Percentiles rank a stretch among this genome's conserved stretches.
phyloP scores from a whole-genome alignment of 2,329 filamentous ascomycete genomes.

The Zymoseptoria pseudotritici region DNA sequence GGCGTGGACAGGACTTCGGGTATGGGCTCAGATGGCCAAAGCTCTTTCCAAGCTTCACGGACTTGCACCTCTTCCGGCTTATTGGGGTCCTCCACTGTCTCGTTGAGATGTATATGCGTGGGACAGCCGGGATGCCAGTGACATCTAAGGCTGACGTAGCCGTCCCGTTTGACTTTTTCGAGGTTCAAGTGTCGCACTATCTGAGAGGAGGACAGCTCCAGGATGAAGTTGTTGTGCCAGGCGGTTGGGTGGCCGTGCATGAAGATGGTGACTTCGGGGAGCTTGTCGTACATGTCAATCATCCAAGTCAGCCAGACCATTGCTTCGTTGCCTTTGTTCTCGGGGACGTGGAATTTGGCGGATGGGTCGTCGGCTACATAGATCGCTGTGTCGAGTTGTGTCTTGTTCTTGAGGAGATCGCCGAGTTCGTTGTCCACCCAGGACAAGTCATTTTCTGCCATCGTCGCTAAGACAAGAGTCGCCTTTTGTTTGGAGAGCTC shows the following conservation, averaged over 20 bases:
- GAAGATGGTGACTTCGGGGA: constrained; percentile 54
- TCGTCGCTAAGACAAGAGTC: constrained; percentile 14
- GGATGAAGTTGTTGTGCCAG: constrained; percentile 52
- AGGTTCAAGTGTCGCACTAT: constrained; percentile 41
- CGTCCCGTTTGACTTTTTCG: constrained; percentile 39
- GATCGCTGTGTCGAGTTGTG: constrained; percentile 9
- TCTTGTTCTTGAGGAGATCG: constrained; percentile 9
- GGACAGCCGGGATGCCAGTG: constrained; percentile 50
- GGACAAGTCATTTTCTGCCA: constrained; percentile 7
- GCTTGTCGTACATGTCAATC: constrained; percentile 52
- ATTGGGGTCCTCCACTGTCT: constrained; percentile 26
- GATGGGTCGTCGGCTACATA: constrained; percentile 17
- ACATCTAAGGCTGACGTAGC: constrained; percentile 51
- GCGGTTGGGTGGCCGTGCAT: constrained; percentile 53
- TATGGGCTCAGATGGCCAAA: constrained; percentile 42
- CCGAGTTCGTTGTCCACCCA: constrained; percentile 15
- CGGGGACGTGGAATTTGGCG: constrained; percentile 44
- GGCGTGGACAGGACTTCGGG: constrained; percentile 50
- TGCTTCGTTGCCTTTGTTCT: constrained; percentile 56
- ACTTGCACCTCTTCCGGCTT: constrained; percentile 41
- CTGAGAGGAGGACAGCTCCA: constrained; percentile 37
- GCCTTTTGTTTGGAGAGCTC: not conserved
- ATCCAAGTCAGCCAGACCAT: constrained; percentile 56
- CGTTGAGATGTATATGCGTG: constrained; percentile 45
- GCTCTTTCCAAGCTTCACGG: constrained; percentile 38